Evolutionary conservation across 1,284 basidiomycete genomes (phyloP), one percentile per base, ranked within the genome.

Genomic region (Malassezia vespertilionis): DNA sequence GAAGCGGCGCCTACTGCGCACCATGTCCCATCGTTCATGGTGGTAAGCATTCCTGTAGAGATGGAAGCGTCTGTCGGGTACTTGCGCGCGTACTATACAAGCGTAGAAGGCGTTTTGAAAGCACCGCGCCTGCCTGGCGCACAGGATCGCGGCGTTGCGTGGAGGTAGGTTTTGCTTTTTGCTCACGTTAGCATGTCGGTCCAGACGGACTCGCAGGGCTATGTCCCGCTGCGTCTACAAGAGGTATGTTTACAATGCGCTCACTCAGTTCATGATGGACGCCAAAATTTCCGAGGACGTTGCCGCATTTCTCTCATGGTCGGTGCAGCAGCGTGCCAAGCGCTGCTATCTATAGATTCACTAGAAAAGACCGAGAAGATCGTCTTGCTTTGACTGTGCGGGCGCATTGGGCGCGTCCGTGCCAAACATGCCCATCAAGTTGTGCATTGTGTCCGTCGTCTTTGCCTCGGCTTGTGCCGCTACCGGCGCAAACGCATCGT

Each of bases 251-350:
- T n/a, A n/a, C 9, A 20, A n/a, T 5, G 35, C 14, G 2, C 24
- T 47, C 21, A 30, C 12, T 15, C 36, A 47, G 38, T 31, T 35
- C 23, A 34, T 37, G 30, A 58, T 67, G 56, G 58, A 63, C 0
- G 46, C 47, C 2, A 56, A 67, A 37, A 67, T 65, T 23, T 56
- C 52, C 1, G 58, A 57, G 36, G 64, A 67, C 39, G 64, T 67
- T 2, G 58, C 53, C 15, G 47, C 52, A n/a, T 67, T 63, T 40
- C 53, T 65, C 22, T 41, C 43, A 9, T 67, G 63, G 62, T 54
- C 52, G 1, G 17, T 31, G n/a, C 18, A 23, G 6, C 31, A 34
- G 21, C 23, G 28, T 15, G 40, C 40, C 4, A 30, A 32, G 43
- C 17, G n/a, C 34, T 8, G 33, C 17, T 17, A 26, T 27, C 12